These are phyloP conservation scores for Corymbia calophylla DNA, from an alignment of 441 rosid species.

Conservation along the genomic window DNA sequence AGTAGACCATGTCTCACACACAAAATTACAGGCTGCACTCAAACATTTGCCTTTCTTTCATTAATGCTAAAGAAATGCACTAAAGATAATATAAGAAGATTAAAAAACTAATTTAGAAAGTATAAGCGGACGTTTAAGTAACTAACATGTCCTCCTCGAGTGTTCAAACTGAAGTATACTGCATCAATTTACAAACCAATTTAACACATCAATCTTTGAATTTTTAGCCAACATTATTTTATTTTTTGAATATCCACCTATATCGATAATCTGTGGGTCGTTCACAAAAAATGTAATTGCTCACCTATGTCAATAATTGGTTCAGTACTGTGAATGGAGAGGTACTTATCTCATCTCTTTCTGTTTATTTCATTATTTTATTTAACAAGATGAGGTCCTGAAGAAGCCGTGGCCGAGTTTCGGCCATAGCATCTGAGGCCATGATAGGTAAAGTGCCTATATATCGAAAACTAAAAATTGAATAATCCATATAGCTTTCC, in stretches of 20 bases:
- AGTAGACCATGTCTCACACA: background rate
- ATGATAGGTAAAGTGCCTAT: background rate
- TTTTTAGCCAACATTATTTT: background rate
- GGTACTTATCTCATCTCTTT: background rate
- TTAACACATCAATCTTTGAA: background rate
- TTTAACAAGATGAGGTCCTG: background rate
- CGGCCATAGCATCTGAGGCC: background rate
- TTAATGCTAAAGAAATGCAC: background rate
- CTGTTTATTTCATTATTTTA: rapidly evolving
- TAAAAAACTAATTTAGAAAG: background rate
- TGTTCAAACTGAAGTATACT: background rate
- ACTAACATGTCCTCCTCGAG: background rate
- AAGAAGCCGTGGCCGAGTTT: background rate
- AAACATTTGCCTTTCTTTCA: background rate
- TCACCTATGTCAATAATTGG: too few relatives aligned
- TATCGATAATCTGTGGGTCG: background rate
- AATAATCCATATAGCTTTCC: too few relatives aligned
- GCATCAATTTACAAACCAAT: background rate
- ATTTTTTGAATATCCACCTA: background rate
- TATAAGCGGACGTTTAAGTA: background rate
- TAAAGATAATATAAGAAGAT: background rate
- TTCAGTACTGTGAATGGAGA: too few relatives aligned
- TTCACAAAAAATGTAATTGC: too few relatives aligned
- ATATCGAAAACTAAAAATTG: too few relatives aligned
- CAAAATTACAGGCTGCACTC: background rate